phyloP scores from a whole-genome alignment of 768 basidiomycete genomes.

The Tremella mesenterica region DNA sequence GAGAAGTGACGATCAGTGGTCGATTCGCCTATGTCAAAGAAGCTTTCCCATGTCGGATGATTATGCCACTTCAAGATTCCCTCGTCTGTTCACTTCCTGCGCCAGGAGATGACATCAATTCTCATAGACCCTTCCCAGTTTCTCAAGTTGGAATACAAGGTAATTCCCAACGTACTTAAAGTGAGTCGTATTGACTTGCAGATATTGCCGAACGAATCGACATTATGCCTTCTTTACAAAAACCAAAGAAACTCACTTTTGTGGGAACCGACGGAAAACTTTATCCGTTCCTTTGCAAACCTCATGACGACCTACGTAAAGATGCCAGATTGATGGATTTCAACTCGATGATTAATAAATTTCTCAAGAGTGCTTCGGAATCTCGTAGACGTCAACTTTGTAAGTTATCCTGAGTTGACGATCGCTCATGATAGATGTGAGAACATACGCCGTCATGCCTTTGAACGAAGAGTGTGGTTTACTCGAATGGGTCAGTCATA shows the following conservation, averaged over 20 bases:
- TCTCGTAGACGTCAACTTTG: slow-evolving; percentile 82
- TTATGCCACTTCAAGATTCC: slow-evolving; percentile 88
- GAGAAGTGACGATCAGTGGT: slow-evolving; percentile 17
- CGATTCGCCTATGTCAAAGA: slow-evolving; percentile 52
- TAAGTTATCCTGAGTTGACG: slow-evolving; percentile 47
- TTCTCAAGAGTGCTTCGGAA: slow-evolving; percentile 86
- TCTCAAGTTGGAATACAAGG: slow-evolving; percentile 68
- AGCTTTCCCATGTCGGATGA: slow-evolving; percentile 58
- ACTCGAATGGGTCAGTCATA: slow-evolving; percentile 97
- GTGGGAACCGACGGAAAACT: slow-evolving; percentile 68
- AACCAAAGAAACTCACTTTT: slow-evolving; percentile 82
- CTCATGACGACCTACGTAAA: slow-evolving; percentile 93
- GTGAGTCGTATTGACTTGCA: slow-evolving; percentile 42
- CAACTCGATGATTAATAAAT: slow-evolving; percentile 92
- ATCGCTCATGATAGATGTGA: slow-evolving; percentile 57
- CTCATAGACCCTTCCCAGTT: slow-evolving; percentile 71
- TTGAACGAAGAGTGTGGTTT: slow-evolving; percentile 95
- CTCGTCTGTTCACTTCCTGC: slow-evolving; percentile 80
- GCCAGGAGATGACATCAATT: slow-evolving; percentile 51
- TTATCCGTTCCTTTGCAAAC: slow-evolving; percentile 91
- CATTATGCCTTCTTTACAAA: slow-evolving; percentile 83
- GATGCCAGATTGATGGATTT: slow-evolving; percentile 97
- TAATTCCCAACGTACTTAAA: slow-evolving; percentile 41
- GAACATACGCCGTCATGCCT: slow-evolving; percentile 97
- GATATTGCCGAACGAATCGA: slow-evolving; percentile 74